Evolutionary conservation across 345 rosid species (phyloP).

Genomic region (Erysimum cheiranthoides): DNA sequence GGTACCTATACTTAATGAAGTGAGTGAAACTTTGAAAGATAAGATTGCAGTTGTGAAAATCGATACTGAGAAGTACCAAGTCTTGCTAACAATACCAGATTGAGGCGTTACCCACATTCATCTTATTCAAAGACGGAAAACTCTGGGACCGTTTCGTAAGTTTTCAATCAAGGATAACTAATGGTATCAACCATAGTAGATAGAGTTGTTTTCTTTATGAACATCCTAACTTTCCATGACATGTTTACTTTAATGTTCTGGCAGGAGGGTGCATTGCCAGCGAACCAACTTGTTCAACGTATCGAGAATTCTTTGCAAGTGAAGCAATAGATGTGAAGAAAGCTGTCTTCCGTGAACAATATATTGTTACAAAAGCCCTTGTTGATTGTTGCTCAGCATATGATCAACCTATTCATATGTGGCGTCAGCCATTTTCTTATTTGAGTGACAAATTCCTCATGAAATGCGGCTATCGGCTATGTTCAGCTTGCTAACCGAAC

Average conservation of each 20-base stretch:
- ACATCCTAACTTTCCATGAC: neutral
- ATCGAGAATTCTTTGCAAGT: conserved; percentile 69
- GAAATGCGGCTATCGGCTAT: neutral
- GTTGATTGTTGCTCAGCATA: conserved; percentile 5
- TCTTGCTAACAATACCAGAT: conserved; percentile 75
- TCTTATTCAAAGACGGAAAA: conserved; percentile 83
- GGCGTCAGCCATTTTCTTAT: no score
- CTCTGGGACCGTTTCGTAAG: conserved; percentile 91
- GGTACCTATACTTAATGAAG: conserved; percentile 84
- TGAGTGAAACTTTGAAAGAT: conserved; percentile 67
- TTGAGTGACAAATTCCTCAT: neutral
- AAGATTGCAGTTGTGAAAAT: conserved; percentile 78
- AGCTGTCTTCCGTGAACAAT: conserved; percentile 14
- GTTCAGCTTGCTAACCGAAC: no score
- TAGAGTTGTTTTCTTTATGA: neutral
- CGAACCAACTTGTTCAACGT: conserved; percentile 67
- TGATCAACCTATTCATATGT: neutral
- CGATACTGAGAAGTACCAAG: conserved; percentile 90
- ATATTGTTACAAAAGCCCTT: neutral
- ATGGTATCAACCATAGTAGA: no score
- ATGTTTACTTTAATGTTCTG: conserved; percentile 5
- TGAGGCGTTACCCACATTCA: conserved; percentile 87
- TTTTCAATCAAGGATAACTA: conserved; percentile 20
- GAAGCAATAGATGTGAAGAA: conserved; percentile 55
- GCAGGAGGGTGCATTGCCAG: conserved; percentile 87